Evolutionary conservation across 352 stramenopile genomes (phyloP).

Genomic region (Globisporangium ultimum): DNA sequence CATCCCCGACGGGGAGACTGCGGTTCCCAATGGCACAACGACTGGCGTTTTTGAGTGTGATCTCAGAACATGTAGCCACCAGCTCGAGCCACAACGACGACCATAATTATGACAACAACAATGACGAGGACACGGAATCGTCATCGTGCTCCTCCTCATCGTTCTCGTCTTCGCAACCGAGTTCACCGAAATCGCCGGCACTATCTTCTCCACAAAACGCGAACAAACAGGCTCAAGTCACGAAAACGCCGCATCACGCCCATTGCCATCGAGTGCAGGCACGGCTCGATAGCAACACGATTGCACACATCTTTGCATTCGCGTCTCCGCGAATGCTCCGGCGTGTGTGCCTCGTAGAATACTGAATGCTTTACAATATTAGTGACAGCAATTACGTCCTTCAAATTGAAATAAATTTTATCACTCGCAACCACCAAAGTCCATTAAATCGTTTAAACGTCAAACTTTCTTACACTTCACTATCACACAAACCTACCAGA

Average conservation of each 20-base stretch:
- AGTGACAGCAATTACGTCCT: neutral
- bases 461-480: neutral
- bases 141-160: too few species aligned
- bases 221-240: too few species aligned
- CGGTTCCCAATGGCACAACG: neutral
- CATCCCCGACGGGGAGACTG: neutral
- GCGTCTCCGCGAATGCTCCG: conserved; percentile 11
- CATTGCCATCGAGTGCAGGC: neutral
- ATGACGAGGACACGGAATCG: too few species aligned
- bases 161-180: too few species aligned
- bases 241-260: neutral
- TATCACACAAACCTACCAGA: neutral
- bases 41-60: conserved; percentile 7
- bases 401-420: conserved; percentile 1
- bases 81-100: too few species aligned
- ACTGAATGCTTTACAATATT: conserved; percentile 4
- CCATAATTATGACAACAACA: too few species aligned
- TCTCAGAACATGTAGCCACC: too few species aligned
- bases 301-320: conserved; percentile 15
- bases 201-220: too few species aligned
- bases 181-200: too few species aligned
- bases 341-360: conserved; percentile 21
- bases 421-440: neutral
- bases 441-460: too few species aligned
- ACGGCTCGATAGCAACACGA: conserved; percentile 3